Base-by-base conservation (phyloP, 805 yeast genomes). In the Priceomyces castillae region DNA sequence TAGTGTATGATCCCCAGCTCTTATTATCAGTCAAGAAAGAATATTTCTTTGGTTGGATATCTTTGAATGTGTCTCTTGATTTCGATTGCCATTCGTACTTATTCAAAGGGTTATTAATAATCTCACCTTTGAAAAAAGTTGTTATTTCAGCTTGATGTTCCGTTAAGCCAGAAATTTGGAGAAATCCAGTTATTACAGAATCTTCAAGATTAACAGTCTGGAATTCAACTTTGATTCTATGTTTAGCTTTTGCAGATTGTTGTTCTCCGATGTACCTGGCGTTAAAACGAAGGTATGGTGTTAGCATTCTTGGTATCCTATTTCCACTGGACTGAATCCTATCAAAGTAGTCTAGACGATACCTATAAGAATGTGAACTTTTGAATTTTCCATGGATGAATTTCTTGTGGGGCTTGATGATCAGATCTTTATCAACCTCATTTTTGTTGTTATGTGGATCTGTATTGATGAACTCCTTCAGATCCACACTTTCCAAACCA, bases 61-160 rank as follows among this genome's bases (percentile, higher is more conserved):
- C 56, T 30, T 38, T 41, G 15, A 34, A 37, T 9, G 39, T 42
- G 19, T 37, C 40, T 18, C 42, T 46, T 5, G 37, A 17, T 19
- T 34, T 39, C 20, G 39, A 26, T 22, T 49, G 48, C 67, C 67
- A 62, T 12, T 49, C 47, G 42, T 41, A 49, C 12, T 53, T 46
- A 39, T 55, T 54, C 30, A 64, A 51, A 53, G 78, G 57, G 68
- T 76, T 47, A 49, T 86, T 83, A 38, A 84, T 73, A 50, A 84
- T 82, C 53, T 84, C 89, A 3, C 86, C 88, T 51, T 76, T 80
- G 65, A 84, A 84, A 52, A 82, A 84, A 6, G 90, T 84, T n/a
- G 81, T 75, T 49, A 84, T 76, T 42, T 77, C 76, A 1, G 86
- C 84, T 48, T 80, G 74, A 34, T 75, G 68, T 33, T 74, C 81